These are phyloP conservation scores for Komagataella mondaviorum DNA, from an alignment of 805 yeast species.

Conservation along the genomic window DNA sequence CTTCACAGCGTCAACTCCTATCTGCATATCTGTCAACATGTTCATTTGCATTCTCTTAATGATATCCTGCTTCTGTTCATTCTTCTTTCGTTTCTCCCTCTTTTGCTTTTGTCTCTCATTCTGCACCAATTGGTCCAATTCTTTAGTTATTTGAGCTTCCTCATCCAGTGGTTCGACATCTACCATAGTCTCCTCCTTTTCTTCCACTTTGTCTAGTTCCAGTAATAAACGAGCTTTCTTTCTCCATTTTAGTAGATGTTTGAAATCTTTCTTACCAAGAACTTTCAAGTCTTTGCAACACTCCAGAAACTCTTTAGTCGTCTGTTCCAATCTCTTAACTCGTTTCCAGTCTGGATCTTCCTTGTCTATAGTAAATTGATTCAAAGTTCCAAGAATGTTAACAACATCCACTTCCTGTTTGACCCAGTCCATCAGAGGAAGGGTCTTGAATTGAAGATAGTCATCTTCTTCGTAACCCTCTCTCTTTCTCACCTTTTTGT, in stretches of 20 bases:
- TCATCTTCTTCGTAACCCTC: constrained; percentile 97
- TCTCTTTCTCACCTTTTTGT: constrained; percentile 78
- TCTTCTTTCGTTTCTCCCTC: constrained; percentile 71
- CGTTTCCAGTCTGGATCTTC: constrained; percentile 61
- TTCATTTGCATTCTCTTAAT: constrained; percentile 88
- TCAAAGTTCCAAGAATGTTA: constrained; percentile 61
- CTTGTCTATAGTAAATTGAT: constrained; percentile 48
- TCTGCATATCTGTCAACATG: constrained; percentile 84
- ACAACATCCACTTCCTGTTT: constrained; percentile 66
- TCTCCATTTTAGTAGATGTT: constrained; percentile 77
- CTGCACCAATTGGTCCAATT: constrained; percentile 58
- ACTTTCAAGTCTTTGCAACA: constrained; percentile 89
- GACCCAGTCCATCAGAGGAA: constrained; percentile 71
- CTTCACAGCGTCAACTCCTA: constrained; percentile 86
- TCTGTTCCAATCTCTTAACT: constrained; percentile 57
- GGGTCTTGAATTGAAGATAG: constrained; percentile 53
- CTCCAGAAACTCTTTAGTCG: constrained; percentile 66
- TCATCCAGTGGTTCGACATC: constrained; percentile 69
- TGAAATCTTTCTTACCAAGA: constrained; percentile 88
- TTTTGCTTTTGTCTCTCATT: constrained; percentile 56
- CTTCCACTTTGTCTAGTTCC: constrained; percentile 38
- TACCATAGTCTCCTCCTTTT: constrained; percentile 36
- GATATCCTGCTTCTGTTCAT: constrained; percentile 80
- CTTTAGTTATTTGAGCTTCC: constrained; percentile 82
- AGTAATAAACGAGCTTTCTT: constrained; percentile 68